Evolutionary conservation across 2,329 filamentous ascomycete species (phyloP), one percentile per base, ranked within the genome.

Genomic region (Pezicula rhizophila): DNA sequence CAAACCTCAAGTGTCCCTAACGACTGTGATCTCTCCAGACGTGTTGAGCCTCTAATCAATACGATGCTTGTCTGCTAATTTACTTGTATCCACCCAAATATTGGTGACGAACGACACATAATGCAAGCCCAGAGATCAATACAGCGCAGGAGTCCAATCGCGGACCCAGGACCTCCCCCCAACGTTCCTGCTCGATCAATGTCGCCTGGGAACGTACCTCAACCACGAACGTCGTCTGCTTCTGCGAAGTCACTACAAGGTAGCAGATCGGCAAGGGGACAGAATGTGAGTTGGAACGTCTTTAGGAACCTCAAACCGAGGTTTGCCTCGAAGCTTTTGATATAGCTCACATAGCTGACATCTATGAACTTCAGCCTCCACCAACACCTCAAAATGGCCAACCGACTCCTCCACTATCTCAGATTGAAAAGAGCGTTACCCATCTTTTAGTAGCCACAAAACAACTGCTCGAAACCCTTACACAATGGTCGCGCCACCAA

Each of bases 351-450:
- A 31, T 31, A 31, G 34, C 49, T 56, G 46, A 57, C 40, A 35
- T n/a, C 17, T 41, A n/a, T 35, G 12, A 18, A 40, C 18, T 45
- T n/a, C 20, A 63, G 57, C 40, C 42, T 25, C 47, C 45, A 18
- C 51, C 46, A 48, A 33, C 55, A 25, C 28, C 55, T 20, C 54
- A 56, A 42, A 55, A 42, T 41, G 54, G 44, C 35, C 42, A 23
- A 38, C 54, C 60, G 26, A 56, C 55, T 38, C 59, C 58, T 47
- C 63, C 63, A 28, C 49, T 99, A 58, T 96, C 92, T 46, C 92
- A 96, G 68, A 99, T 99, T 69, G 93, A 99, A 74, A 97, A 96
- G 75, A 96, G 91, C 66, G 93, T 99, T 56, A 96, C 92, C 10
- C 93, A 99, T 66, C 85, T 99, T 40, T 83, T 99, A 33, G 92